Base-by-base conservation (phyloP, 2,329 filamentous ascomycete genomes). In the Chrysoporthe puriensis region DNA sequence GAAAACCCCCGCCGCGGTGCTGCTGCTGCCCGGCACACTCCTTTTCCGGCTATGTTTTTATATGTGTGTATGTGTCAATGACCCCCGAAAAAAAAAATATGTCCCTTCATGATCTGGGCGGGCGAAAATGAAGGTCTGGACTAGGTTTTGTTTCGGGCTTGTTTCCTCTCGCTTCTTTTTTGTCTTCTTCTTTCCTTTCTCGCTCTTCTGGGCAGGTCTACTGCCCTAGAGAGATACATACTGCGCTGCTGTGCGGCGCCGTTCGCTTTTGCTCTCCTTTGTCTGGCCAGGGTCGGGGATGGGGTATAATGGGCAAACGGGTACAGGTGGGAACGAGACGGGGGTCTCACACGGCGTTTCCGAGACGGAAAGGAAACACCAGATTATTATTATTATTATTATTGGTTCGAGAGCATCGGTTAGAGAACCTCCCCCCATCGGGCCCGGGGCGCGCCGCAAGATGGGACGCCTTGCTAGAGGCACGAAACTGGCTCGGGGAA, bases 221-320 rank as follows among this genome's bases (percentile, higher is more conserved):
- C 48, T 43, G 36, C 46, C 56, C 46, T 54, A 16, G 36, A 48
- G 57, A 16, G 36, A 32, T 59, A 59, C 57, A n/a, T 59, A 32
- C 40, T 42, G 40, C 18, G 21, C 57, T 59, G 44, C 57, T 8
- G 57, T 40, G 57, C 44, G 44, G 57, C 44, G 57, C 57, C 26
- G 40, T 44, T 21, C 57, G 26, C 3, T 32, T 26, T 40, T 2
- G 21, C 14, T 59, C 21, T 43, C 57, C 36, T 59, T 59, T 59
- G 57, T 59, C 57, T 59, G 36, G 40, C 34, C 18, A 58, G 56
- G 34, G 43, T 44, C 36, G 57, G 16, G 26, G n/a, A 43, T 11
- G 7, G 34, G 56, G 40, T 40, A 42, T 26, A 42, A 26, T 43
- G 36, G 34, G 18, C 40, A 59, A 21, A 9, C 4, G 1, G 36